Base-by-base conservation (phyloP, 148 eudicot species). In the Limonium bicolor region DNA sequence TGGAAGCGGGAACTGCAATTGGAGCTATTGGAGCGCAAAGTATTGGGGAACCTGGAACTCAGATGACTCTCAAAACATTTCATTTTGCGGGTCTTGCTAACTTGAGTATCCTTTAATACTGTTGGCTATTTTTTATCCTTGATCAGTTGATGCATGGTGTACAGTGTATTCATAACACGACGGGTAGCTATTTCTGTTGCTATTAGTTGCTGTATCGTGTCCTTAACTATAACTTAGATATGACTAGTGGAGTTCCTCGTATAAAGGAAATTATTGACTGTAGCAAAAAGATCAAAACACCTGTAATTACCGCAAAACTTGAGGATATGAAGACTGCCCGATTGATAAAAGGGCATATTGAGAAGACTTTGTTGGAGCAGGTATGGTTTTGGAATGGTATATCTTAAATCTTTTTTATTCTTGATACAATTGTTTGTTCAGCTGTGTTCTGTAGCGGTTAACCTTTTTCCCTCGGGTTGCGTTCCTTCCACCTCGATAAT, bases 61-160 rank as follows among this genome's bases (percentile, higher is more conserved):
- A 90, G 62, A 90, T 90, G 99, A 90, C 99, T 6, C 54, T 90
- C 40, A 90, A 90, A 62, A 90, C 99, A 30, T 90, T 90, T 46
- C 99, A 90, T 62, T 90, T 90, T 78, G 99, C 99, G 51, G 99
- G 99, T 65, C 95, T 90, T 68, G 99, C 95, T 27, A 90, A 95
- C 99, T 84, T 77, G 99, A 90, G 97, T 80, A 80, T 90, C 95
- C 95, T 61, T 57, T 27, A 22, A 36, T 35, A 27, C 19, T 30
- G 29, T 49, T 35, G 23, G 18, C 6, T 21, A 20, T 20, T 3
- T 33, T 49, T 33, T 17, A 19, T 16, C 18, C 18, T 49, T 27
- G 11, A 10, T 8, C 18, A 8, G 19, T 41, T 41, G 50, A 2
- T n/a, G n/a, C n/a, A n/a, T n/a, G n/a, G n/a, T n/a, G n/a, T n/a